Evolutionary conservation across 2,329 filamentous ascomycete species (phyloP), one percentile per base, ranked within the genome.

Genomic region (Phoma herbarum): DNA sequence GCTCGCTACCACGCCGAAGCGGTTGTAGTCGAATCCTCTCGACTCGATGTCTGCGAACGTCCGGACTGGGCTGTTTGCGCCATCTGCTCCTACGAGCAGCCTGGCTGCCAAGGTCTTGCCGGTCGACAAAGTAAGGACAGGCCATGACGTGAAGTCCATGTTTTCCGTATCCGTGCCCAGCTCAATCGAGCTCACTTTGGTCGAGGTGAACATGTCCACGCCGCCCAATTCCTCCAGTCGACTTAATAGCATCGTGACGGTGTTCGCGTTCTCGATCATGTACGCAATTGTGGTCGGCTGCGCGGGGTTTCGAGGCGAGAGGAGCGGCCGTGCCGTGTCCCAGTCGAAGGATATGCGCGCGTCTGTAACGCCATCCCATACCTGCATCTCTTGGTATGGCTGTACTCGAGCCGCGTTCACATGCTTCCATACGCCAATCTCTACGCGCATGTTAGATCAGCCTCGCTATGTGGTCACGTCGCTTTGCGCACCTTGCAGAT

Each of bases 231-330:
- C 85, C 10, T 89, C 83, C 33, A 97, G 83, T 14, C 90, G 86
- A 53, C 84, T 84, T 49, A 97, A 79, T 8, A 99, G 83, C 0
- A 88, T 92, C 0, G 89, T 89, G 2, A 92, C 93, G 31, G 97
- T 83, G 75, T 99, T 98, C 29, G 90, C 78, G 76, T 98, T 99
- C 82, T 99, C 96, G 41, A 89, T 91, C 94, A 99, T 99, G 75
- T 95, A 97, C 10, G 95, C 95, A 66, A 99, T 92, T 1, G 88
- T 90, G 60, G 82, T 80, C 9, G 75, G 74, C 52, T 75, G 71
- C 9, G 65, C 77, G 59, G 64, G 85, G 25, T 72, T 81, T 80
- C 77, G 68, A 51, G 71, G 73, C 2, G 68, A 62, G 28, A 74
- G 60, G 18, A 71, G 59, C 9, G 79, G 78, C 44, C 79, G 74